phyloP scores from a whole-genome alignment of 352 stramenopile genomes.

The Pythium coloratum region DNA sequence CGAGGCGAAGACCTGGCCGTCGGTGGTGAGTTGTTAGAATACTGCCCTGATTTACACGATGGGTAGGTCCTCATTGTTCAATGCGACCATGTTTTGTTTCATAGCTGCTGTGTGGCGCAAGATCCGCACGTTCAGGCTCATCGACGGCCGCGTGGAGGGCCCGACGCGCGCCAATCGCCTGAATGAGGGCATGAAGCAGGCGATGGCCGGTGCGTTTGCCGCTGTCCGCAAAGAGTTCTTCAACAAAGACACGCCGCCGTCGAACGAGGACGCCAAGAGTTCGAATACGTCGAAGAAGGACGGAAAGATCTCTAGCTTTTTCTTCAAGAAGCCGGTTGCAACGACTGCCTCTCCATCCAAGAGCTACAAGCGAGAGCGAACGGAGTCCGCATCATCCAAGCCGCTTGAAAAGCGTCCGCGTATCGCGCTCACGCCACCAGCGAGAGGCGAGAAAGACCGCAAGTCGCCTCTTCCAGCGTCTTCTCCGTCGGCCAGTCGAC shows the following conservation, averaged over 20 bases:
- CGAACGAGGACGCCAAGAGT: neutral
- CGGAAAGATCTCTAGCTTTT: neutral
- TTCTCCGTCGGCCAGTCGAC: neutral
- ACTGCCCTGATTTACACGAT: neutral
- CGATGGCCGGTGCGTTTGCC: slow-evolving; percentile 22
- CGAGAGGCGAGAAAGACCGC: neutral
- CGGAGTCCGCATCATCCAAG: neutral
- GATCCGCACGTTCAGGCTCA: slow-evolving; percentile 66
- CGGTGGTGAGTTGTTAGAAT: slow-evolving; percentile 30
- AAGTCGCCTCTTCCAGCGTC: neutral
- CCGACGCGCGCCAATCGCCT: slow-evolving; percentile 55
- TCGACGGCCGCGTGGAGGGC: slow-evolving; percentile 59
- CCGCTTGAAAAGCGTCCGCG: slow-evolving; percentile 17
- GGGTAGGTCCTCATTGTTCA: too few species aligned
- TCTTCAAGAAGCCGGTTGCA: neutral
- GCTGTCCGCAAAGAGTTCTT: slow-evolving; percentile 7
- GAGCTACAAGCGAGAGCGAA: neutral
- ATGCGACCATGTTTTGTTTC: neutral
- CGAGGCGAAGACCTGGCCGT: slow-evolving; percentile 48
- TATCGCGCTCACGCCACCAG: slow-evolving; percentile 26
- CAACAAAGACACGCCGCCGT: slow-evolving; percentile 9
- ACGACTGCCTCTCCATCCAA: neutral
- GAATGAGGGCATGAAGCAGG: slow-evolving; percentile 56
- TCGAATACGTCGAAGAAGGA: neutral
- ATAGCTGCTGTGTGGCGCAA: slow-evolving; percentile 73